These are phyloP conservation scores for Leucosporidium yakuticum DNA, from an alignment of 768 basidiomycete genomes.

Conservation along the genomic window DNA sequence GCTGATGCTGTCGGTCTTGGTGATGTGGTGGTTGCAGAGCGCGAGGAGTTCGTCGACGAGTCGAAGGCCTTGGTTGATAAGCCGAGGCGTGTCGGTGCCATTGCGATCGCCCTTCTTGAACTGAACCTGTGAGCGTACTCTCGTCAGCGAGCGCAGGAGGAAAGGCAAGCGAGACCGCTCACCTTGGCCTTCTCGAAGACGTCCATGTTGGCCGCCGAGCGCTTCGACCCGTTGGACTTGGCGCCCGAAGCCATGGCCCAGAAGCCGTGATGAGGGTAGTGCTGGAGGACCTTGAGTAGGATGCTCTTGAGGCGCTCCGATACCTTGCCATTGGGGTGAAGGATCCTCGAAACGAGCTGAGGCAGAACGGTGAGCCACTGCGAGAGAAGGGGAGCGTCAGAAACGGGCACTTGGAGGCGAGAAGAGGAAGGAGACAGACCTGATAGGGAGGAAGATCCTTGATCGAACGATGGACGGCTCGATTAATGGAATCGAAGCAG, in stretches of 20 bases:
- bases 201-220: constrained; percentile 56
- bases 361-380: constrained; percentile 96
- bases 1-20: constrained; percentile 19
- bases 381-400: not conserved
- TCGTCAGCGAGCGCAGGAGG: not conserved
- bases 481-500: constrained; percentile 52
- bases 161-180: not conserved
- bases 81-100: not conserved
- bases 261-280: constrained; percentile 81
- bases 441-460: constrained; percentile 68
- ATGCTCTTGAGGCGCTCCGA: constrained; percentile 58
- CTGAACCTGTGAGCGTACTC: not conserved
- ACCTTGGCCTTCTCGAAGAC: constrained; percentile 42
- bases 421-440: constrained; percentile 45
- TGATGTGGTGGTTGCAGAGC: constrained; percentile 26
- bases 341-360: constrained; percentile 90
- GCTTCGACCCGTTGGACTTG: constrained; percentile 66
- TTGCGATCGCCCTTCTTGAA: not conserved
- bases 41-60: constrained; percentile 31
- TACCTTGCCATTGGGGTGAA: constrained; percentile 61
- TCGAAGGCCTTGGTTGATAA: constrained; percentile 24
- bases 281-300: constrained; percentile 65
- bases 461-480: constrained; percentile 52
- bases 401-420: not conserved
- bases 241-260: constrained; percentile 88